Evolutionary conservation across 768 basidiomycete species (phyloP).

Genomic region (Boletus pseudo-olivaceus): DNA sequence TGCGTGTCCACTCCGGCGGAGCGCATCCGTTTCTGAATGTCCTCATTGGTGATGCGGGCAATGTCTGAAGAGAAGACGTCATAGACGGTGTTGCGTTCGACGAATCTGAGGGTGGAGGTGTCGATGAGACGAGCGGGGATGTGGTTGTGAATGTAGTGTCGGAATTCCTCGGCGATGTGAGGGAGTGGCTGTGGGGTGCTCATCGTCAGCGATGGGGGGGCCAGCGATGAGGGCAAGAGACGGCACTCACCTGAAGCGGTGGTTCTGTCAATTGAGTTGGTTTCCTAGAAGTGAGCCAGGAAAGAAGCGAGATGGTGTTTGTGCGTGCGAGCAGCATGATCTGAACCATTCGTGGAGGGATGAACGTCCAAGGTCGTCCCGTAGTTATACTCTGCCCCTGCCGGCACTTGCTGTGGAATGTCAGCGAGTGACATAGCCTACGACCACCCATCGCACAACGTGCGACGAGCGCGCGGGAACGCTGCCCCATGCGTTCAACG

Average conservation of each 20-base stretch:
- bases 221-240: not conserved
- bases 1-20: not conserved
- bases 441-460: not conserved
- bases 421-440: not conserved
- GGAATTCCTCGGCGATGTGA: conserved; percentile 13
- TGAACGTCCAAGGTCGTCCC: not conserved
- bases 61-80: conserved; percentile 18
- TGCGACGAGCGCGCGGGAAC: not conserved
- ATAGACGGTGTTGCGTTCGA: conserved; percentile 19
- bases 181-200: not conserved
- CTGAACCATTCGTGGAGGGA: not conserved
- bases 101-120: conserved; percentile 18
- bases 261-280: not conserved
- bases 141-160: conserved; percentile 23
- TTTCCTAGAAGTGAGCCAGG: conserved; percentile 1
- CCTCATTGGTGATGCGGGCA: conserved; percentile 16
- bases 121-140: conserved; percentile 27
- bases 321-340: conserved; percentile 1
- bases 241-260: not conserved
- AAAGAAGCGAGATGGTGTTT: not conserved
- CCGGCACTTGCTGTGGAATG: not conserved
- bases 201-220: not conserved
- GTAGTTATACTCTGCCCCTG: conserved; percentile 5
- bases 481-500: no score
- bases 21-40: conserved; percentile 4